phyloP scores from a whole-genome alignment of 1,284 basidiomycete genomes.

The Ceratobasidium sp. region DNA sequence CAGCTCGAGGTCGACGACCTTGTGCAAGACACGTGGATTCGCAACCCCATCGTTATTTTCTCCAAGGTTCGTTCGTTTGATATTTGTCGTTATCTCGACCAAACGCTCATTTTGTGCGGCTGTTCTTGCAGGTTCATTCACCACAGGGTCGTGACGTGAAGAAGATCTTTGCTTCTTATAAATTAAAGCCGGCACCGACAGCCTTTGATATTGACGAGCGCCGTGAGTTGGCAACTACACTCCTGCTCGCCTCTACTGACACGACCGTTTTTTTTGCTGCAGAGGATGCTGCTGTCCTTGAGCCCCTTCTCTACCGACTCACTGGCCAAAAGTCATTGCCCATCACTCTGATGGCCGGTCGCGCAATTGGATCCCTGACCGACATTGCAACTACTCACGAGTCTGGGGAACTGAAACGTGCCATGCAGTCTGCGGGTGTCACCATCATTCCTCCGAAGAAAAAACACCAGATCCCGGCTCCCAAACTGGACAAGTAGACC shows the following conservation, averaged over 20 bases:
- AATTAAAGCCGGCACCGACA: conserved; percentile 74
- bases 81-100: conserved; percentile 15
- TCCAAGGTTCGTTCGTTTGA: conserved; percentile 69
- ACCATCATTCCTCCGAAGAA: conserved; percentile 67
- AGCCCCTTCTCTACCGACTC: conserved; percentile 67
- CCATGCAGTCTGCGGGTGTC: conserved; percentile 70
- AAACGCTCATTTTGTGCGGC: not conserved
- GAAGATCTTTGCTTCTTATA: conserved; percentile 67
- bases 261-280: conserved; percentile 54
- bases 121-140: conserved; percentile 66
- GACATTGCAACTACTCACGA: conserved; percentile 67
- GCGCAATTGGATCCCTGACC: conserved; percentile 67
- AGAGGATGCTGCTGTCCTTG: conserved; percentile 63
- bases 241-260: conserved; percentile 2
- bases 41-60: conserved; percentile 83
- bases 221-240: conserved; percentile 59
- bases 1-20: conserved; percentile 65
- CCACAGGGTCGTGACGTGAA: conserved; percentile 76
- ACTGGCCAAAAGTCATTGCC: conserved; percentile 72
- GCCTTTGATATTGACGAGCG: conserved; percentile 81
- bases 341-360: conserved; percentile 77
- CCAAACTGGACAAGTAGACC: conserved; percentile 39
- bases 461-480: conserved; percentile 56
- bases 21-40: conserved; percentile 73
- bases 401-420: conserved; percentile 65